A percentile compares a stretch with the other conserved stretches of the same genome.
These are phyloP conservation scores for Babesia bigemina DNA, from an alignment of 169 alveolate genomes.

Conservation along the genomic window DNA sequence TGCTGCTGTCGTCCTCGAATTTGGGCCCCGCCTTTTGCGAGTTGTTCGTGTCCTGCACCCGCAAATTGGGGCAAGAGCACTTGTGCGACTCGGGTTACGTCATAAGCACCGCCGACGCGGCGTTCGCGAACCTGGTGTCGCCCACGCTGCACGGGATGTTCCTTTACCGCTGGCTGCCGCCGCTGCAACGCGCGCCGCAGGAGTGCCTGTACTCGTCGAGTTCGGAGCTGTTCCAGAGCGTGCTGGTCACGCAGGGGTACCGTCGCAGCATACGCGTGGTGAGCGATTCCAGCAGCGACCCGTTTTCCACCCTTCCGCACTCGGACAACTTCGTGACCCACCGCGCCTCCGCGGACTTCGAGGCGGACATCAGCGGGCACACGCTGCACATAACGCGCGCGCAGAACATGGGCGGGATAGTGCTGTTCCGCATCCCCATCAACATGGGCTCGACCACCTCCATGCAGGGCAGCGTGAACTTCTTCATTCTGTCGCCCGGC, in stretches of 20 bases:
- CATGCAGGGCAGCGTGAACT: slow-evolving; percentile 60
- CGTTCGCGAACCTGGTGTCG: slow-evolving; percentile 12
- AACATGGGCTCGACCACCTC: slow-evolving; percentile 77
- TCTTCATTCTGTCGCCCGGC: slow-evolving; percentile 82
- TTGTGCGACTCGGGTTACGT: slow-evolving; percentile 5
- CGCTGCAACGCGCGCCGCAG: slow-evolving; percentile 47
- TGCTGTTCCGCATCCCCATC: slow-evolving; percentile 85
- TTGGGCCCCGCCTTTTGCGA: slow-evolving; percentile 64
- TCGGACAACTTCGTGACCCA: slow-evolving; percentile 79
- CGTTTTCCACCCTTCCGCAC: slow-evolving; percentile 74
- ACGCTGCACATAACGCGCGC: slow-evolving; percentile 79
- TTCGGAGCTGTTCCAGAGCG: slow-evolving; percentile 34
- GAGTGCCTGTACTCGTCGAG: slow-evolving; percentile 54
- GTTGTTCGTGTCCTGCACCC: slow-evolving; percentile 28
- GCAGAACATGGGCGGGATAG: slow-evolving; percentile 86
- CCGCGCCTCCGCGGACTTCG: slow-evolving; percentile 77
- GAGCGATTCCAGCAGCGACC: slow-evolving; percentile 63
- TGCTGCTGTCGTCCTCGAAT: slow-evolving; percentile 34
- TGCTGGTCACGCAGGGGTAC: slow-evolving; percentile 38
- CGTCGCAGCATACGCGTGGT: slow-evolving; percentile 40
- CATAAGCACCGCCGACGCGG: slow-evolving; percentile 8
- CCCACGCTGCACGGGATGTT: slow-evolving; percentile 61
- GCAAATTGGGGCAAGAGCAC: slow-evolving; percentile 31
- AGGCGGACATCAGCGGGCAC: slow-evolving; percentile 76
- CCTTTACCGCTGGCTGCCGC: slow-evolving; percentile 62